These are phyloP conservation scores for Microsporum canis DNA, from an alignment of 2,329 filamentous ascomycete species.

Conservation along the genomic window DNA sequence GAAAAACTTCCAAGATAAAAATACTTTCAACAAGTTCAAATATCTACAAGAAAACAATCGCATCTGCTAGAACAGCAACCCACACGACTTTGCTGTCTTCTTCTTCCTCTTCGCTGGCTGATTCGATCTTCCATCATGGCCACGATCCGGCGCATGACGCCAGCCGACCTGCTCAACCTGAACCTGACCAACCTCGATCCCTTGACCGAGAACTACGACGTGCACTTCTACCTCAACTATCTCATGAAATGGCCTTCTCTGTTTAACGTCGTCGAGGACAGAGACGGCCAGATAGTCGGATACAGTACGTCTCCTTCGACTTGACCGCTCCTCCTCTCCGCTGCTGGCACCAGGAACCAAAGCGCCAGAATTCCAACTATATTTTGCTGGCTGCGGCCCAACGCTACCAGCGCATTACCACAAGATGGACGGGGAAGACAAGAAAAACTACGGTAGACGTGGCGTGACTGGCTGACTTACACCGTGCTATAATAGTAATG, in stretches of 20 bases:
- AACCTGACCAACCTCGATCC: constrained; percentile 93
- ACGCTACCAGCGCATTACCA: not conserved
- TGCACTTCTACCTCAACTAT: constrained; percentile 92
- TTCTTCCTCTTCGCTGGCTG: not conserved
- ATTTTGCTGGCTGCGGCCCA: not conserved
- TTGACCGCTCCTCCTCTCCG: not conserved
- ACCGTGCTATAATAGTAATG: constrained; percentile 56
- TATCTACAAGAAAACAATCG: not conserved
- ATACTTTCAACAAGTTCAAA: no score
- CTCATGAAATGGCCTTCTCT: constrained; percentile 90
- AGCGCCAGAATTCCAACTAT: not conserved
- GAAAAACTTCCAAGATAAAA: no score
- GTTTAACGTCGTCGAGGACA: constrained; percentile 83
- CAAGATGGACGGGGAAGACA: not conserved
- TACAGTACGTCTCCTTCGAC: constrained; percentile 57
- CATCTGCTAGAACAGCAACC: not conserved
- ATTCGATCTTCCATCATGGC: constrained; percentile 46
- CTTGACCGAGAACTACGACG: constrained; percentile 94
- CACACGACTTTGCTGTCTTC: not conserved
- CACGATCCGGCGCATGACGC: constrained; percentile 73
- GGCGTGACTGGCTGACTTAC: not conserved
- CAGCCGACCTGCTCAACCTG: constrained; percentile 74
- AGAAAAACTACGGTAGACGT: not conserved
- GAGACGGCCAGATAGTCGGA: constrained; percentile 76
- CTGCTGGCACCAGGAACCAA: not conserved